Evolutionary conservation across 768 basidiomycete species (phyloP).

Genomic region (button mushroom (Agaricus bisporus)): DNA sequence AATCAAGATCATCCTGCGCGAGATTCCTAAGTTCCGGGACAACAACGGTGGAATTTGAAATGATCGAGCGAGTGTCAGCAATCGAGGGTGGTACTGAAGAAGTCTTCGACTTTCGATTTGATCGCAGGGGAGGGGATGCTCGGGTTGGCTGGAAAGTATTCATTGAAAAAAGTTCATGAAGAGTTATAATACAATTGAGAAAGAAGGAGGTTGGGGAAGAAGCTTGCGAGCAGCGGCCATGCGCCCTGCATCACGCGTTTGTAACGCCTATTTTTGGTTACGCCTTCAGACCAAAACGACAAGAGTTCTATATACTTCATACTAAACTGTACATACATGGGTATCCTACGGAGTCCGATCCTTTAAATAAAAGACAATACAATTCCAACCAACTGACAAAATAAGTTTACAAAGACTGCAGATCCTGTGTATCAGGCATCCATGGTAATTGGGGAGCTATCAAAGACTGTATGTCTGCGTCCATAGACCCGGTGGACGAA

Average conservation of each 20-base stretch:
- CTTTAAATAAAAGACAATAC: too few species aligned
- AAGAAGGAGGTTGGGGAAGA: background rate
- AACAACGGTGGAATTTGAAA: constrained; percentile 35
- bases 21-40: constrained; percentile 49
- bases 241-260: background rate
- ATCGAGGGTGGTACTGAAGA: constrained; percentile 8
- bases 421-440: background rate
- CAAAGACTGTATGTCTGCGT: background rate
- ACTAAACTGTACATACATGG: too few species aligned
- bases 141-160: constrained; percentile 39
- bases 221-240: background rate
- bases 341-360: too few species aligned
- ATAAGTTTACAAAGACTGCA: background rate
- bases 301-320: too few species aligned
- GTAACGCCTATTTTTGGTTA: too few species aligned
- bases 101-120: constrained; percentile 17
- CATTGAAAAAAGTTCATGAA: constrained; percentile 23
- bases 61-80: constrained; percentile 12
- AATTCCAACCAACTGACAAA: background rate
- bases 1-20: constrained; percentile 51
- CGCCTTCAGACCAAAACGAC: too few species aligned
- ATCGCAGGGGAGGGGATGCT: constrained; percentile 39
- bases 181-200: background rate
- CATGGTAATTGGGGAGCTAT: background rate
- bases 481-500: constrained; percentile 13